phyloP scores from a whole-genome alignment of 768 basidiomycete species.

The Pisolithus albus region DNA sequence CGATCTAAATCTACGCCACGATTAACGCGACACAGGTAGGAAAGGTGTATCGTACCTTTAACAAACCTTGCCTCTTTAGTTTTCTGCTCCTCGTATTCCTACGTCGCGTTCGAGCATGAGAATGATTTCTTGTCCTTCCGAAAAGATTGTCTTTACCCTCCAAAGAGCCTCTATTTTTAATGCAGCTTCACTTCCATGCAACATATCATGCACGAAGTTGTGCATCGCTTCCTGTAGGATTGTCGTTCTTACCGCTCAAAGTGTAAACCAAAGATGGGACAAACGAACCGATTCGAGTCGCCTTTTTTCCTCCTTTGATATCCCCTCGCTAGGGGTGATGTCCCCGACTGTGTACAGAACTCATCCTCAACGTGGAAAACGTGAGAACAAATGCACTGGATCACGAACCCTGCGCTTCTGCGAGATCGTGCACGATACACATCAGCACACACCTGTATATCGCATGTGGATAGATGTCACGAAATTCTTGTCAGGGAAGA shows the following conservation, averaged over 20 bases:
- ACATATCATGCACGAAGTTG: slow-evolving; percentile 82
- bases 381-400: neutral
- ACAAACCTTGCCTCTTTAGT: slow-evolving; percentile 79
- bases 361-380: neutral
- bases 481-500: neutral
- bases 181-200: slow-evolving; percentile 68
- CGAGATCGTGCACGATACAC: slow-evolving; percentile 88
- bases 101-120: neutral
- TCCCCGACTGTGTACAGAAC: slow-evolving; percentile 62
- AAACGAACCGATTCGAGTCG: slow-evolving; percentile 58
- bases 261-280: neutral
- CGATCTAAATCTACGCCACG: slow-evolving; percentile 63
- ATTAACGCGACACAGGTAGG: neutral
- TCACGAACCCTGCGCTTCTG: slow-evolving; percentile 78
- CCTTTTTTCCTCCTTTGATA: slow-evolving; percentile 75
- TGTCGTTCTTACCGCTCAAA: too few species aligned
- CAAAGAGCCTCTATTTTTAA: slow-evolving; percentile 63
- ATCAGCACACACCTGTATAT: slow-evolving; percentile 73
- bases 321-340: slow-evolving; percentile 84
- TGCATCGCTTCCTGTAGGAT: slow-evolving; percentile 73
- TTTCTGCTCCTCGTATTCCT: slow-evolving; percentile 80
- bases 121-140: neutral
- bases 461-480: neutral
- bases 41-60: slow-evolving; percentile 48
- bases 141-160: slow-evolving; percentile 40